phyloP scores from a whole-genome alignment of 306 rosid genomes.

The Trichosanthes truncata region DNA sequence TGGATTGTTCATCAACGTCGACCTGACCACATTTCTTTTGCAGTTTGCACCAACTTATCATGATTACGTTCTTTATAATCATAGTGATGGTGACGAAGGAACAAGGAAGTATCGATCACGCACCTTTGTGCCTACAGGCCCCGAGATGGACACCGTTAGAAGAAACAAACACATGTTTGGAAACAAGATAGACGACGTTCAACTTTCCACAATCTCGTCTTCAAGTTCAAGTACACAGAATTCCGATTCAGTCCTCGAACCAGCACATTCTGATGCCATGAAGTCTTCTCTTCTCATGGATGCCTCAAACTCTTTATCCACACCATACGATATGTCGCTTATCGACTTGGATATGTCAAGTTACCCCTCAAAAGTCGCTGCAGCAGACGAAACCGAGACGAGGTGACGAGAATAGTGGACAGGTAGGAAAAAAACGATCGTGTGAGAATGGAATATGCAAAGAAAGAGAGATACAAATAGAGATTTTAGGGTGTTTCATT shows the following conservation, averaged over 20 bases:
- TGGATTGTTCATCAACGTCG: constrained; percentile 4
- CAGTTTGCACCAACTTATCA: constrained; percentile 99
- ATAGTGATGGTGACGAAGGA: constrained; percentile 86
- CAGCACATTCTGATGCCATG: constrained; percentile 31
- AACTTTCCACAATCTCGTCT: constrained; percentile 59
- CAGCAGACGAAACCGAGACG: constrained; percentile 38
- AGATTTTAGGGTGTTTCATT: neutral
- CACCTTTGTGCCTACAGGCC: constrained; percentile 94
- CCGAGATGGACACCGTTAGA: constrained; percentile 87
- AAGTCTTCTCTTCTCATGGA: constrained; percentile 84
- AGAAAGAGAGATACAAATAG: neutral
- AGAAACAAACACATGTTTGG: constrained; percentile 53
- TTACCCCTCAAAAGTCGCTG: constrained; percentile 72
- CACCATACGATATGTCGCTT: constrained; percentile 69
- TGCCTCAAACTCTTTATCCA: constrained; percentile 33
- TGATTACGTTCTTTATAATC: constrained; percentile 93
- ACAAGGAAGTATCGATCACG: constrained; percentile 81
- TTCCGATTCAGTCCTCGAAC: constrained; percentile 23
- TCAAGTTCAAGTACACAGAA: constrained; percentile 42
- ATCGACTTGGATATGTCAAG: constrained; percentile 71
- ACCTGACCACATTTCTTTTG: constrained; percentile 12
- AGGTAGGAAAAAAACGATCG: neutral
- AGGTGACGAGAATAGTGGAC: constrained; percentile 28
- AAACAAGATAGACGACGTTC: constrained; percentile 82
- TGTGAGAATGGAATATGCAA: neutral